These are phyloP conservation scores for Eimeria maxima DNA, from an alignment of 169 alveolate species.

Conservation along the genomic window DNA sequence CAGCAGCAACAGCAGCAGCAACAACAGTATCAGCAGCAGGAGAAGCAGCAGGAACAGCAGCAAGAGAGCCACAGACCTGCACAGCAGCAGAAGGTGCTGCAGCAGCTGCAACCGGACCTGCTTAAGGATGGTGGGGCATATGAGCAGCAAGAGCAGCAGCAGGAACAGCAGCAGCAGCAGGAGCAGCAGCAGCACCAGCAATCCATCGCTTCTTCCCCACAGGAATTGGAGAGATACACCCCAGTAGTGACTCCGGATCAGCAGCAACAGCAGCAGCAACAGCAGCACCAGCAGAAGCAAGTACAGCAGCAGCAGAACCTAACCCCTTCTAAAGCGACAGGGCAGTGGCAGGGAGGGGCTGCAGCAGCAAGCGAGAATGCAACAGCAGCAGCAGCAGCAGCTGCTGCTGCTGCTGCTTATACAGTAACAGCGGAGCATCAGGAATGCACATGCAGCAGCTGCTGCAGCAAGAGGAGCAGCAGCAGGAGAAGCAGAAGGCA, in stretches of 20 bases:
- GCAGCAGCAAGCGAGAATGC: not conserved
- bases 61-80: not conserved
- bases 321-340: not conserved
- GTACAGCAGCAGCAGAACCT: not conserved
- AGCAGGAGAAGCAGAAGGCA: not conserved
- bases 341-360: not conserved
- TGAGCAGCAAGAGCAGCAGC: slow-evolving; percentile 24
- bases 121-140: not conserved
- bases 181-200: slow-evolving; percentile 37
- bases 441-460: not conserved
- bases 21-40: not conserved
- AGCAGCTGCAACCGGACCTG: not conserved
- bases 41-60: not conserved
- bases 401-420: slow-evolving; percentile 28
- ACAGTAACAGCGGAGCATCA: not conserved
- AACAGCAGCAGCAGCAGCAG: slow-evolving; percentile 3
- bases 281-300: not conserved
- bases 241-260: not conserved
- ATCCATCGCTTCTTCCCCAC: not conserved
- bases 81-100: not conserved
- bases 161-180: slow-evolving; percentile 8
- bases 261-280: slow-evolving; percentile 6
- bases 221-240: not conserved
- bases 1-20: not conserved
- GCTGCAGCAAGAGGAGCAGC: not conserved